phyloP scores from a whole-genome alignment of 495 filamentous ascomycete genomes.

The Thozetella sp. region DNA sequence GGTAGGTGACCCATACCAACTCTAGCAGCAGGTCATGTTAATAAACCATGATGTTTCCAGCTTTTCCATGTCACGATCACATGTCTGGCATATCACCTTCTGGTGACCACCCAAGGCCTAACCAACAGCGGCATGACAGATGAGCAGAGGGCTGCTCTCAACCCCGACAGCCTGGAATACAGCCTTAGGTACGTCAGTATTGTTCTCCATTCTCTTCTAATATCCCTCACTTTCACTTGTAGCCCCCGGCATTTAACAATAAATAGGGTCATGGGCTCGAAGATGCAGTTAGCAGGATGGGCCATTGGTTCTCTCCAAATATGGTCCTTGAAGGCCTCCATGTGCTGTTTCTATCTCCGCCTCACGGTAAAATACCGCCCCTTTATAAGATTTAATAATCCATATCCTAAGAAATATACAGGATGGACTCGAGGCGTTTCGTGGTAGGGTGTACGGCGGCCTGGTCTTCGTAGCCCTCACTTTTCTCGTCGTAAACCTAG shows the following conservation, averaged over 20 bases:
- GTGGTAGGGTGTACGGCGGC: not conserved
- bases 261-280: not conserved
- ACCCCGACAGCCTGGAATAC: not conserved
- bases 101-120: not conserved
- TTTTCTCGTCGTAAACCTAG: not conserved
- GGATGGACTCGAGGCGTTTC: not conserved
- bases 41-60: not conserved
- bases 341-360: not conserved
- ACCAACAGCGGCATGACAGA: not conserved
- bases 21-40: too few relatives aligned
- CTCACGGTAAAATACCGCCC: not conserved
- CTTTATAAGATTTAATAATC: not conserved
- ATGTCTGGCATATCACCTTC: not conserved
- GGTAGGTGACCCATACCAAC: not conserved
- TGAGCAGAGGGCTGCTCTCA: not conserved
- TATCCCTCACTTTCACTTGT: too few relatives aligned
- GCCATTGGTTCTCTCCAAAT: not conserved
- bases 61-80: not conserved
- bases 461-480: not conserved
- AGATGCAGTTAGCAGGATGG: not conserved
- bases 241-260: too few relatives aligned
- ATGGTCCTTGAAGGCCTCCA: not conserved
- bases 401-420: not conserved
- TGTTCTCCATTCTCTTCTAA: too few relatives aligned
- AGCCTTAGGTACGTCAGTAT: not conserved